Percentiles rank a stretch among this genome's conserved stretches.
Evolutionary conservation across 139 green algal genomes (phyloP).

Genomic region (Coelastrella sp.): DNA sequence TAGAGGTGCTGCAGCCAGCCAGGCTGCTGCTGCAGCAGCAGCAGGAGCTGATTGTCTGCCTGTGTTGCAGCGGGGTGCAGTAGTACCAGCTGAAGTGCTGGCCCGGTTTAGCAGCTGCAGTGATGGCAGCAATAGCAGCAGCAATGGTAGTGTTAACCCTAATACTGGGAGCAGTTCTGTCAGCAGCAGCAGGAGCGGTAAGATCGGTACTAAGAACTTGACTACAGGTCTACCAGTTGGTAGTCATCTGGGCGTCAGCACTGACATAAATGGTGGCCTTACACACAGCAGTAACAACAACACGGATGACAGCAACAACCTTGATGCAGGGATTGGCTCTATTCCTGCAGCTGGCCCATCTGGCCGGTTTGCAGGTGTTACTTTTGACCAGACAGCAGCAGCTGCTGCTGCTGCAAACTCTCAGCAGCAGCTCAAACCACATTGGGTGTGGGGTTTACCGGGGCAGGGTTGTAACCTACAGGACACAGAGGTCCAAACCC

Average conservation of each 20-base stretch:
- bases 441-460: conserved; percentile 43
- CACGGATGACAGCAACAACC: not conserved
- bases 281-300: no score
- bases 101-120: not conserved
- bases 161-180: not conserved
- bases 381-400: not conserved
- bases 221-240: no score
- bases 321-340: not conserved
- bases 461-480: not conserved
- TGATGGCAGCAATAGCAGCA: conserved; percentile 21
- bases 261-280: no score
- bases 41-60: not conserved
- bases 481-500: conserved; percentile 16
- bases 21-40: not conserved
- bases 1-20: not conserved
- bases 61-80: not conserved
- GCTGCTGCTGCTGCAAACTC: not conserved
- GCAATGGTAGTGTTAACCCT: not conserved
- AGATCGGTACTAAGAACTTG: no score
- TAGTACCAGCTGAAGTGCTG: conserved; percentile 12
- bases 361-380: not conserved
- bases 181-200: not conserved
- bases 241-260: no score
- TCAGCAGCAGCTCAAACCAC: conserved; percentile 1
- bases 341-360: not conserved